These are phyloP conservation scores for Trametes cubensis DNA, from an alignment of 768 basidiomycete genomes.

Conservation along the genomic window DNA sequence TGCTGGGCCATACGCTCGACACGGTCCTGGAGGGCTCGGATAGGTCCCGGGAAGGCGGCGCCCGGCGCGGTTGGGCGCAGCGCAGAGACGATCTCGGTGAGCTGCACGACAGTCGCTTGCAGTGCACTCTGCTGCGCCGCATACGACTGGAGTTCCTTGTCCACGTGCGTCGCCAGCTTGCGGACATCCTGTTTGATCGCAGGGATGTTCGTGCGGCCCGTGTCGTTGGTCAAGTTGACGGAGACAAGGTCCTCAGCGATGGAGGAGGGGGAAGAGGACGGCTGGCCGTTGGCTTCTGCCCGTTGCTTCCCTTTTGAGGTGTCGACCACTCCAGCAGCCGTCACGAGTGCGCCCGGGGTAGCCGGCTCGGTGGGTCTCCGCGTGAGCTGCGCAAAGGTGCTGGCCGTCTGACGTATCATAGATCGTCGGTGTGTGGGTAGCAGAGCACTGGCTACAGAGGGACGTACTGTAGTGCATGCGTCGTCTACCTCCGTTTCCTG, in stretches of 20 bases:
- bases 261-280: no score
- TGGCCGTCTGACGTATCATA: no score
- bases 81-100: neutral
- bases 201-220: neutral
- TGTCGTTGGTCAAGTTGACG: neutral
- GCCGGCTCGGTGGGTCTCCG: no score
- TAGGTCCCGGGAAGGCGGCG: neutral
- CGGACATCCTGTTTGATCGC: constrained; percentile 41
- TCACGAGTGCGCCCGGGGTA: no score
- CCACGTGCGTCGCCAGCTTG: constrained; percentile 51
- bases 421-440: no score
- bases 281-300: no score
- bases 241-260: neutral
- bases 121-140: neutral
- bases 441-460: no score
- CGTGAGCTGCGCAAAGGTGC: no score
- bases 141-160: constrained; percentile 38
- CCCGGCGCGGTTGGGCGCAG: neutral
- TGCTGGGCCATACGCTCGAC: neutral
- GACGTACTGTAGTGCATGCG: no score
- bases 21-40: neutral
- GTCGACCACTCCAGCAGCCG: no score
- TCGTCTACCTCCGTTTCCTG: no score
- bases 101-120: neutral
- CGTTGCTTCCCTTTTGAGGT: no score